phyloP scores from a whole-genome alignment of 192 early-diverging fungal genomes.

The Nowakowskiella sp. region DNA sequence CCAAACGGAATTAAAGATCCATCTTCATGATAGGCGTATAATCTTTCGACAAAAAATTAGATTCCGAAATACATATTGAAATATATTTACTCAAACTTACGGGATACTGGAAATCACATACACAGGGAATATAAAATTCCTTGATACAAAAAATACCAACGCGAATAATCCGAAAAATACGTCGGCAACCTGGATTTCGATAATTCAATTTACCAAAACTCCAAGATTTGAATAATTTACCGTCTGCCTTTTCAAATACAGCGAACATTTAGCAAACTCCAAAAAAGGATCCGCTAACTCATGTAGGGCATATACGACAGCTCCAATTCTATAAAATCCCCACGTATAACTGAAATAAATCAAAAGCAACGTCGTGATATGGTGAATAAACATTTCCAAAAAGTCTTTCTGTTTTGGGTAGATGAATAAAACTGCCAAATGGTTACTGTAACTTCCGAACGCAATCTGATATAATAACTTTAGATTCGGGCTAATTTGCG shows the following conservation, averaged over 20 bases:
- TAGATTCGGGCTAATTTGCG: conserved; percentile 3
- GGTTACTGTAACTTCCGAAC: conserved; percentile 29
- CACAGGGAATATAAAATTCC: conserved; percentile 23
- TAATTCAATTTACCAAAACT: not conserved
- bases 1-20: conserved; percentile 7
- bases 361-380: conserved; percentile 29
- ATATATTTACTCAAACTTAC: conserved; percentile 20
- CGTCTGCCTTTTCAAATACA: conserved; percentile 33
- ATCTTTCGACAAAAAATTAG: conserved; percentile 4
- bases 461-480: conserved; percentile 34
- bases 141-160: conserved; percentile 18
- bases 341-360: conserved; percentile 31
- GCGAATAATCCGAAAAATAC: conserved; percentile 25
- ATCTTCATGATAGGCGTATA: conserved; percentile 12
- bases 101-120: conserved; percentile 19
- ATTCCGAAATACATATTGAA: too few relatives aligned
- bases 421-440: conserved; percentile 22
- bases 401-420: conserved; percentile 34
- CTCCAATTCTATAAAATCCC: conserved; percentile 34
- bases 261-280: conserved; percentile 39
- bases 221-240: conserved; percentile 11
- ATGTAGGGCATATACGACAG: conserved; percentile 35
- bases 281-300: conserved; percentile 40
- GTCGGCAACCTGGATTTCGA: conserved; percentile 18
- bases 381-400: conserved; percentile 29